These are phyloP conservation scores for Tuber magnatum DNA, from an alignment of 495 filamentous ascomycete genomes.

Conservation along the genomic window DNA sequence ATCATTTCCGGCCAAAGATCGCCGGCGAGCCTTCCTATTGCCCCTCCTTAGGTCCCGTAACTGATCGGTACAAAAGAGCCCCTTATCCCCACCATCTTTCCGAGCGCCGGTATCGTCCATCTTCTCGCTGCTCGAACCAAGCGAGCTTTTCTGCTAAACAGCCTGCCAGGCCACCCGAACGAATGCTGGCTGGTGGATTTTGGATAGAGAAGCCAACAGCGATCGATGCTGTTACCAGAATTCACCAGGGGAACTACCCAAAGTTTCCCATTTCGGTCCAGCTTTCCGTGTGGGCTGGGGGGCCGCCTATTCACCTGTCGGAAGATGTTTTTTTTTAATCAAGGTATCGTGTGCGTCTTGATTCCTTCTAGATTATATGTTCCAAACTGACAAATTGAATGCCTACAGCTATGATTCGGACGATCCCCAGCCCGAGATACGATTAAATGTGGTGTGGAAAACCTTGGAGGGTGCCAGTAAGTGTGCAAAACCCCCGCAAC, in stretches of 20 bases:
- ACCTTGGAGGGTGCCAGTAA: background rate
- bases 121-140: background rate
- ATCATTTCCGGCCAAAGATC: background rate
- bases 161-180: background rate
- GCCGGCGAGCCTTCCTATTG: background rate
- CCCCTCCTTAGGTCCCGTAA: background rate
- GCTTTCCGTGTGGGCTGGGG: background rate
- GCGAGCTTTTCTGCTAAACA: background rate
- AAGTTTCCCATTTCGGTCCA: background rate
- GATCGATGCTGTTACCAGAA: background rate
- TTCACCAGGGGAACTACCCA: background rate
- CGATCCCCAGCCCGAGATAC: background rate
- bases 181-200: background rate
- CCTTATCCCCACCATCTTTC: background rate
- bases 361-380: background rate
- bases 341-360: background rate
- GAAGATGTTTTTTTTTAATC: background rate
- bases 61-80: background rate
- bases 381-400: background rate
- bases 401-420: background rate
- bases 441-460: background rate
- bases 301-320: background rate
- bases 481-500: background rate
- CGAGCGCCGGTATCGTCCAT: background rate
- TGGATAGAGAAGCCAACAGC: background rate